Conservation (phyloP, 345 rosid species). For the Limnanthes douglasii region DNA sequence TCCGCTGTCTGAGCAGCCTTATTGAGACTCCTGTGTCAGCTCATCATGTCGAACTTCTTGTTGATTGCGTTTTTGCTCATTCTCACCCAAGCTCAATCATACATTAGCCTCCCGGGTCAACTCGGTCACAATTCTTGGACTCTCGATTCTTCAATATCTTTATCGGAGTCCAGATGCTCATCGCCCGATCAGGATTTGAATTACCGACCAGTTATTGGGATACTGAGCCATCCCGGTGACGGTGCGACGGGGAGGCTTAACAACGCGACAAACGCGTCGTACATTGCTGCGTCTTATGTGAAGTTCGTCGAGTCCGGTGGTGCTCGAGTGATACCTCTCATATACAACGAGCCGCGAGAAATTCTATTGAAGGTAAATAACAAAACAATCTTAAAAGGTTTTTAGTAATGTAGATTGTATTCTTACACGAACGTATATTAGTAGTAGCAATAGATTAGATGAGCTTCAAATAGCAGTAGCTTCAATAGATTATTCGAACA, state of each 20-base stretch:
- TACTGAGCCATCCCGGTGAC: slow-evolving; percentile 76
- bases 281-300: slow-evolving; percentile 75
- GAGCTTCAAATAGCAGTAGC: too few relatives aligned
- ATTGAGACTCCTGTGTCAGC: too few relatives aligned
- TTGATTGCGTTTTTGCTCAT: too few relatives aligned
- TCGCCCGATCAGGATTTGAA: slow-evolving; percentile 37
- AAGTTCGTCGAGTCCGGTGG: slow-evolving; percentile 90
- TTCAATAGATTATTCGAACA: too few relatives aligned
- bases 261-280: slow-evolving; percentile 35
- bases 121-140: slow-evolving; percentile 4
- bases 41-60: too few relatives aligned
- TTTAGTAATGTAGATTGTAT: too few relatives aligned
- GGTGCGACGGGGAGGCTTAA: slow-evolving; percentile 76
- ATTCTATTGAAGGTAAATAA: slow-evolving; percentile 41
- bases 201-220: slow-evolving; percentile 72
- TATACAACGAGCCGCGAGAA: slow-evolving; percentile 55
- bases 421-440: too few relatives aligned
- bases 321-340: slow-evolving; percentile 78
- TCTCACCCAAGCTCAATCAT: too few relatives aligned
- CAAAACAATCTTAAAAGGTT: too few relatives aligned
- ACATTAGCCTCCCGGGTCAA: slow-evolving; percentile 38
- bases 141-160: too few relatives aligned
- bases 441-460: too few relatives aligned
- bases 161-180: slow-evolving; percentile 23
- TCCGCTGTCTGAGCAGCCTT: too few relatives aligned